Conservation (phyloP, 208 protist genomes). For the Trichomonas tenax region DNA sequence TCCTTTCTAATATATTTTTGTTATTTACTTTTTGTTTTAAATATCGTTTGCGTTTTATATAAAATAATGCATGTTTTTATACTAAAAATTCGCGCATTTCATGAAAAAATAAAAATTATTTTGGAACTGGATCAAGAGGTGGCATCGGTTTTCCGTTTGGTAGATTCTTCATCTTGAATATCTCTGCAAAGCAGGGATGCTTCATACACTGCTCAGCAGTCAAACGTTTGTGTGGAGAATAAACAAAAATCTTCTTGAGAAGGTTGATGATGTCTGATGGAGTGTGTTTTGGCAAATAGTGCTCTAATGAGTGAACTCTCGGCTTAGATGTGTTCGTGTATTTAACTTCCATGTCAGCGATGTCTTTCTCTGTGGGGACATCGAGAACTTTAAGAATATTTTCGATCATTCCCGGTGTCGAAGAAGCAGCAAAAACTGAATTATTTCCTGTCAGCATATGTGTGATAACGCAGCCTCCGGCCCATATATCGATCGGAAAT, state of each 20-base stretch:
- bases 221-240: not conserved
- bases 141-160: not conserved
- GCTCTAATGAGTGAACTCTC: constrained; percentile 14
- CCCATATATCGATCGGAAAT: constrained; percentile 66
- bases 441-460: constrained; percentile 80
- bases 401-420: constrained; percentile 48
- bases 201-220: not conserved
- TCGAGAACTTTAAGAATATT: not conserved
- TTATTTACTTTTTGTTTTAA: too few relatives aligned
- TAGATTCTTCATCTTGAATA: not conserved
- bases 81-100: too few relatives aligned
- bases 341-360: not conserved
- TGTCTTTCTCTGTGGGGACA: not conserved
- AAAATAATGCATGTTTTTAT: too few relatives aligned
- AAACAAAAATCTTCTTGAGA: not conserved
- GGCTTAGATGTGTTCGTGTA: not conserved
- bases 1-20: not conserved
- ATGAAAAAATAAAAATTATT: too few relatives aligned
- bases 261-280: not conserved
- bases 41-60: too few relatives aligned
- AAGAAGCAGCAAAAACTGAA: constrained; percentile 75
- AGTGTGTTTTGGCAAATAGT: not conserved
- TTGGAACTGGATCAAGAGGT: not conserved
- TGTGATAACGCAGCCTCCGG: constrained; percentile 81
- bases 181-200: not conserved